Evolutionary conservation across 2,329 filamentous ascomycete species (phyloP).

Genomic region (Colletotrichum liriopes): DNA sequence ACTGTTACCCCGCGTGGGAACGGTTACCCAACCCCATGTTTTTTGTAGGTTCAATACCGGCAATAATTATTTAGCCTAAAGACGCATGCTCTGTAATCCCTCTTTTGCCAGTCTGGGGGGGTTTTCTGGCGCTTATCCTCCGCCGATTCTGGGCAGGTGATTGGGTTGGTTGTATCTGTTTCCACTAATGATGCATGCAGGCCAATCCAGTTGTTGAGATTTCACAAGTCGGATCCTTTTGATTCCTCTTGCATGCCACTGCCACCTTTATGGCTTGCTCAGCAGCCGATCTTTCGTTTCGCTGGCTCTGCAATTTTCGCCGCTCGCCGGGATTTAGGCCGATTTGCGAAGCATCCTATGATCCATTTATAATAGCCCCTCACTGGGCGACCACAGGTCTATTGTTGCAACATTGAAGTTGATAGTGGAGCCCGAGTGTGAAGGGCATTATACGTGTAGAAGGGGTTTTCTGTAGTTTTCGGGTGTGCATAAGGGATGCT

Average conservation of each 20-base stretch:
- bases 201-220: neutral
- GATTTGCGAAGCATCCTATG: neutral
- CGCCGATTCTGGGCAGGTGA: neutral
- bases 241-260: neutral
- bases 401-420: neutral
- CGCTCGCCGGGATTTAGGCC: constrained; percentile 12
- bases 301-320: too few species aligned
- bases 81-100: constrained; percentile 1
- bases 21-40: constrained; percentile 9
- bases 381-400: neutral
- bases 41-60: constrained; percentile 20
- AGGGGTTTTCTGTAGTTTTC: neutral
- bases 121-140: constrained; percentile 7
- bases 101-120: constrained; percentile 24
- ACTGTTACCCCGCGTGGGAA: constrained; percentile 30
- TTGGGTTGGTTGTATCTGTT: neutral
- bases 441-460: neutral
- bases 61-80: constrained; percentile 41
- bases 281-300: neutral
- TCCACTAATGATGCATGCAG: neutral
- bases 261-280: neutral
- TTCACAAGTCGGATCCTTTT: neutral
- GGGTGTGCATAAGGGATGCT: too few species aligned
- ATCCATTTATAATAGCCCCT: neutral
- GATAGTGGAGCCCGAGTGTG: neutral